Conservation (phyloP, 768 basidiomycete genomes). For the Boletus sp. region DNA sequence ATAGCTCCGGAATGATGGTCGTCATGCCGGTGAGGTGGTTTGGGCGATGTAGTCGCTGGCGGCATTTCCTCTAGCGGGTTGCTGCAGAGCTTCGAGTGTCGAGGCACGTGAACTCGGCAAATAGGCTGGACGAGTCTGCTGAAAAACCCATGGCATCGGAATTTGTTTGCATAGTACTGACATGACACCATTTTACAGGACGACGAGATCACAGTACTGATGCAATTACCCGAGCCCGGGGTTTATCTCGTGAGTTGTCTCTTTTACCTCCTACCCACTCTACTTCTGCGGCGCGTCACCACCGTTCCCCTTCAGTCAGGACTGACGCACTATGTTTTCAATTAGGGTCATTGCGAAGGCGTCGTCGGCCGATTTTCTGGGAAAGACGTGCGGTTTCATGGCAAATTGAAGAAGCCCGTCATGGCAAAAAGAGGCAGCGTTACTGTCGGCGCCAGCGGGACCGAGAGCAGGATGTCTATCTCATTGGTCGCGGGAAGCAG, state of each 20-base stretch:
- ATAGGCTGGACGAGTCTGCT: background rate
- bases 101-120: background rate
- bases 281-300: background rate
- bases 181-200: conserved; percentile 44
- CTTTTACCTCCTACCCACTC: background rate
- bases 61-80: background rate
- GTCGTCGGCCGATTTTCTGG: conserved; percentile 77
- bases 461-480: conserved; percentile 18
- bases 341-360: conserved; percentile 82
- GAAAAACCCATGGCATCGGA: background rate
- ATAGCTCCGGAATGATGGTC: background rate
- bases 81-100: background rate
- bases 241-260: conserved; percentile 61
- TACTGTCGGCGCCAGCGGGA: background rate
- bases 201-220: conserved; percentile 76
- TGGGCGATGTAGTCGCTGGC: background rate
- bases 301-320: background rate
- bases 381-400: conserved; percentile 62
- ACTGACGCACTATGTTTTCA: background rate
- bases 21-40: background rate
- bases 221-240: conserved; percentile 61
- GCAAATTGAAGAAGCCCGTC: conserved; percentile 76
- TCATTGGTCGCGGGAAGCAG: conserved; percentile 15
- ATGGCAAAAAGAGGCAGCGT: conserved; percentile 61
- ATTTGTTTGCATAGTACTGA: conserved; percentile 7